Evolutionary conservation across 2,329 filamentous ascomycete genomes (phyloP), one percentile per base, ranked within the genome.

Genomic region (Alternaria triticimaculans): DNA sequence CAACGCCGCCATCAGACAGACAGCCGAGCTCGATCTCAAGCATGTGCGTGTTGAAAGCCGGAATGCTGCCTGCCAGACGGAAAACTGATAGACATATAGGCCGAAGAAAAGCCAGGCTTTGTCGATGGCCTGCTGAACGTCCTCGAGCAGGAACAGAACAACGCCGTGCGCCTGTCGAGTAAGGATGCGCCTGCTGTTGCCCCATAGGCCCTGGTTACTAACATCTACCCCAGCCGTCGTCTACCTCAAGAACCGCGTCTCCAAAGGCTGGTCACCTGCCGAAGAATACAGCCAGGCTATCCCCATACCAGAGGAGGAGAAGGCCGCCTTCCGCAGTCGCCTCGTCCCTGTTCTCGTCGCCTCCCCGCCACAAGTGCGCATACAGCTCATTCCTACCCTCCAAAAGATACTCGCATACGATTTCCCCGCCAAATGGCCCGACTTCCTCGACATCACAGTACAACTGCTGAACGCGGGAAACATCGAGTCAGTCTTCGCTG

Each of bases 221-320:
- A 77, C 67, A 30, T 61, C 61, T 56, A 64, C 51, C 66, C 63
- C 81, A 97, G 95, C 94, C 77, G 94, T 95, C 78, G 93, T 99
- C 74, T 99, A 98, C 83, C 89, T 98, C 80, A 99, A 99, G 85
- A 98, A 99, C 84, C 92, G 94, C 79, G 92, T 98, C 80, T 95
- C 92, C 80, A 92, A 94, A 78, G 94, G 93, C 75, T 99, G 96
- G 96, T 87, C 90, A 60, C 89, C 88, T 67, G 86, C 87, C 76
- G 92, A 96, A 70, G 91, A 95, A 70, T 89, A 87, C 77, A 87
- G 90, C 67, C 87, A 88, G 75, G 89, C 91, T 73, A 89, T 88
- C 73, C 84, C 90, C 72, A 96, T 97, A 82, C 87, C 92, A 73
- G 95, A 98, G 78, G 89, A 92, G 65, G 96, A 97, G 82, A 97